Percentiles rank a stretch among this genome's conserved stretches.
Conservation (phyloP, 2,329 filamentous ascomycete species). For the Alternaria novae-zelandiae region DNA sequence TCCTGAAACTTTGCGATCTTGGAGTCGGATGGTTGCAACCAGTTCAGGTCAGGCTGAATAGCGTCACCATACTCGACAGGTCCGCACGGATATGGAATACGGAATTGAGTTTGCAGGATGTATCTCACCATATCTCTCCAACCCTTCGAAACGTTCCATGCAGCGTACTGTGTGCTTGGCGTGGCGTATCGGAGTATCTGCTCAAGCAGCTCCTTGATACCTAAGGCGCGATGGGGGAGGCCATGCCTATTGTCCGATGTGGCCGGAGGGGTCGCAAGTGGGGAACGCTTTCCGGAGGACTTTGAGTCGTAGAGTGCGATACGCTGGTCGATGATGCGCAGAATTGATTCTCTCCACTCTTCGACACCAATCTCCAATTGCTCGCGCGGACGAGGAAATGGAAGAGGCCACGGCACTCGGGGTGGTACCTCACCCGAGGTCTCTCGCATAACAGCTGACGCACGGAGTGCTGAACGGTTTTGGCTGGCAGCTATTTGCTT, state of each 20-base stretch:
- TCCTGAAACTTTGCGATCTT: background rate
- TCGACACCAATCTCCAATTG: background rate
- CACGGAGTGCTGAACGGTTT: background rate
- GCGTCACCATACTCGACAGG: background rate
- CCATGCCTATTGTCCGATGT: accelerated
- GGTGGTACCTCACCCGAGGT: background rate
- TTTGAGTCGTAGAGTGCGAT: background rate
- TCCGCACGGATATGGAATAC: background rate
- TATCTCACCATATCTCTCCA: background rate
- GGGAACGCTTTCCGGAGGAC: background rate
- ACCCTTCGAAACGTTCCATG: background rate
- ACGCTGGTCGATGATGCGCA: background rate
- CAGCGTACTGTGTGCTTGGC: background rate
- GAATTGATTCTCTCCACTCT: background rate
- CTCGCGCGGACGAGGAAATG: background rate
- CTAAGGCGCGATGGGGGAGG: background rate
- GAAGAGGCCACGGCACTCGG: background rate
- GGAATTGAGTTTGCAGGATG: background rate
- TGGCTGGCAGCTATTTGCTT: background rate
- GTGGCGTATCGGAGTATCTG: background rate
- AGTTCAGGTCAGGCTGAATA: background rate
- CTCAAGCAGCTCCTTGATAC: background rate
- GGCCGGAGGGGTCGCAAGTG: background rate
- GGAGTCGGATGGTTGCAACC: background rate
- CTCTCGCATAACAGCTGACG: background rate